A percentile compares a stretch with the other conserved stretches of the same genome.
phyloP scores from a whole-genome alignment of 148 eudicot species.

The Tetragonia tetragonoides region DNA sequence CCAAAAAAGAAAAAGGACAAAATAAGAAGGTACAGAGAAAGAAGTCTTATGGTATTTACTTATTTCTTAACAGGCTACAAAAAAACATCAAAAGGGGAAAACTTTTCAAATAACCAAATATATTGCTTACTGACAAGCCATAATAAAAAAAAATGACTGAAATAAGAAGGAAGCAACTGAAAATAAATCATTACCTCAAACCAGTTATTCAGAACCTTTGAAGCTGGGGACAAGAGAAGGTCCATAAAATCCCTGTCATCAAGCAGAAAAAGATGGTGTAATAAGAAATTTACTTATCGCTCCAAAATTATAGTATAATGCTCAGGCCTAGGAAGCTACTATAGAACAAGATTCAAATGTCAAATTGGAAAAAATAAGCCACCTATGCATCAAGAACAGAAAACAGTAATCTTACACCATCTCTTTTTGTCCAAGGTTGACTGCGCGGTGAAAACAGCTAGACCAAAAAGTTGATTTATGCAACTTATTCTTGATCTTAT shows the following conservation, averaged over 20 bases:
- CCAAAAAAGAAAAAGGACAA: neutral
- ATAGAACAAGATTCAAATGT: neutral
- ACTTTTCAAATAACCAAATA: neutral
- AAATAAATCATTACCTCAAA: conserved; percentile 66
- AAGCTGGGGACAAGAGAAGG: conserved; percentile 88
- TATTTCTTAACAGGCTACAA: neutral
- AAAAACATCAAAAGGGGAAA: neutral
- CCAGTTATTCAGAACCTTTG: conserved; percentile 96
- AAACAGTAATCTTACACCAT: conserved; percentile 64
- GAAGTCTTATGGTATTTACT: neutral
- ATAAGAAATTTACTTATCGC: neutral
- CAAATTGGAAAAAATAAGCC: neutral
- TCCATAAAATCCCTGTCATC: conserved; percentile 81
- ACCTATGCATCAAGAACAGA: neutral
- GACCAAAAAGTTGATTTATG: conserved; percentile 81
- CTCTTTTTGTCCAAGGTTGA: conserved; percentile 78
- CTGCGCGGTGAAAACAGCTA: conserved; percentile 63
- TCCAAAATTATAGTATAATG: neutral
- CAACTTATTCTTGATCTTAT: conserved; percentile 59
- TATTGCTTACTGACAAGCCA: neutral
- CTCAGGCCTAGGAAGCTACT: neutral
- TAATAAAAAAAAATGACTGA: neutral
- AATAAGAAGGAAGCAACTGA: conserved; percentile 1
- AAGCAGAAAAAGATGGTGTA: conserved; percentile 14
- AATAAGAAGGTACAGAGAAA: neutral